phyloP scores from a whole-genome alignment of 2,329 filamentous ascomycete genomes.

The Fusarium dlaminii region DNA sequence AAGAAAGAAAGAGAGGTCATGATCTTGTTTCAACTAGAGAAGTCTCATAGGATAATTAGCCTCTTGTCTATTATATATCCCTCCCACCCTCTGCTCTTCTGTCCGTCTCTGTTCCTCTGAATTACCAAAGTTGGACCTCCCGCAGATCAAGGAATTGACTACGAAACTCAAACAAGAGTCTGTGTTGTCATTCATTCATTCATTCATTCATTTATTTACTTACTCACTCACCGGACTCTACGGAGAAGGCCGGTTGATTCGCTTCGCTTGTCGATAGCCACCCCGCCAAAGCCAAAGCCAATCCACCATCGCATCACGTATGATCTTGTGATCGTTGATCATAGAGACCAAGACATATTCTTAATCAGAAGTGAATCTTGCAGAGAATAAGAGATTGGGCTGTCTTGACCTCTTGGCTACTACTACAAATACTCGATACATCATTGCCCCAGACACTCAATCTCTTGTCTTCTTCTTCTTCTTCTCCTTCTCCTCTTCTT shows the following conservation, averaged over 20 bases:
- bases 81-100: not conserved
- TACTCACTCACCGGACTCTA: slow-evolving; percentile 6
- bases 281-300: slow-evolving; percentile 23
- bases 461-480: not conserved
- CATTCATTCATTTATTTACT: not conserved
- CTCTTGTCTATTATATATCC: not conserved
- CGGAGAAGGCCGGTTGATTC: slow-evolving; percentile 12
- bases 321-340: slow-evolving; percentile 7
- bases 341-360: not conserved
- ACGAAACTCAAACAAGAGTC: slow-evolving; percentile 20
- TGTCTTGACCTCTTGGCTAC: not conserved
- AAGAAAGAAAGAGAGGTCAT: not conserved
- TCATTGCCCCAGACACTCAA: not conserved
- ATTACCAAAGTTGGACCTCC: not conserved
- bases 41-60: slow-evolving; percentile 3
- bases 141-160: slow-evolving; percentile 13
- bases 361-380: slow-evolving; percentile 7
- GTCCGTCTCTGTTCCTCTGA: not conserved
- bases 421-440: slow-evolving; percentile 3
- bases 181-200: slow-evolving; percentile 6
- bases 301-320: slow-evolving; percentile 16
- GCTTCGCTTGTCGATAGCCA: slow-evolving; percentile 21
- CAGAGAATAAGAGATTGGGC: slow-evolving; percentile 1
- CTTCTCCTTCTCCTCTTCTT: not conserved
- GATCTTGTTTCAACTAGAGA: slow-evolving; percentile 7